Evolutionary conservation across 2,329 filamentous ascomycete species (phyloP).

Genomic region (Arthrocladium fulminans): DNA sequence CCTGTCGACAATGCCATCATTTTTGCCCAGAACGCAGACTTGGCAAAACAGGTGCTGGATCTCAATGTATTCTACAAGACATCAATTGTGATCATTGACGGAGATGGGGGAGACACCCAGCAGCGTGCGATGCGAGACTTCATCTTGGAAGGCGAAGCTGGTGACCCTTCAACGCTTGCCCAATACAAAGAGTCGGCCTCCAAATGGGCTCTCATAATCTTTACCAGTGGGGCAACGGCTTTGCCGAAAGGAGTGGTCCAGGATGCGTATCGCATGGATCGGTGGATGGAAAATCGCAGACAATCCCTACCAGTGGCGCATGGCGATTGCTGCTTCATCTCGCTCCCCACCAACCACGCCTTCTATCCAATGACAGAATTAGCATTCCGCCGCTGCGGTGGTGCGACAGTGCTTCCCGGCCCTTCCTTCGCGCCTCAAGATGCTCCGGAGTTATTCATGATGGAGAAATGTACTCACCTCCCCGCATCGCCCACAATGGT

Average conservation of each 20-base stretch:
- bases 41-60: neutral
- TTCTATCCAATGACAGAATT: neutral
- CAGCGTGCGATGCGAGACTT: neutral
- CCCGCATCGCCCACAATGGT: slow-evolving; percentile 1
- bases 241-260: slow-evolving; percentile 2
- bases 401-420: neutral
- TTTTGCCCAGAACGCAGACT: neutral
- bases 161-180: neutral
- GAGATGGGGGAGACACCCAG: neutral
- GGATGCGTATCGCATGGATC: neutral
- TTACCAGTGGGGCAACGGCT: slow-evolving; percentile 6
- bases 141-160: neutral
- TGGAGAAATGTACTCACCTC: slow-evolving; percentile 4
- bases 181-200: neutral
- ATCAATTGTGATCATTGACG: neutral
- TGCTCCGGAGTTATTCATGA: neutral
- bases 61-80: neutral
- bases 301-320: neutral
- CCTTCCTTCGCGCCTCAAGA: neutral
- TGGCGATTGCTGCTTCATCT: neutral
- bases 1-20: neutral
- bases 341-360: slow-evolving; percentile 1
- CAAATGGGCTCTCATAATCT: neutral
- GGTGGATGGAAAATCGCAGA: neutral
- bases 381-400: neutral